Percentiles rank a stretch among this genome's conserved stretches.
phyloP scores from a whole-genome alignment of 208 protist species.

The Acanthamoeba sp. region DNA sequence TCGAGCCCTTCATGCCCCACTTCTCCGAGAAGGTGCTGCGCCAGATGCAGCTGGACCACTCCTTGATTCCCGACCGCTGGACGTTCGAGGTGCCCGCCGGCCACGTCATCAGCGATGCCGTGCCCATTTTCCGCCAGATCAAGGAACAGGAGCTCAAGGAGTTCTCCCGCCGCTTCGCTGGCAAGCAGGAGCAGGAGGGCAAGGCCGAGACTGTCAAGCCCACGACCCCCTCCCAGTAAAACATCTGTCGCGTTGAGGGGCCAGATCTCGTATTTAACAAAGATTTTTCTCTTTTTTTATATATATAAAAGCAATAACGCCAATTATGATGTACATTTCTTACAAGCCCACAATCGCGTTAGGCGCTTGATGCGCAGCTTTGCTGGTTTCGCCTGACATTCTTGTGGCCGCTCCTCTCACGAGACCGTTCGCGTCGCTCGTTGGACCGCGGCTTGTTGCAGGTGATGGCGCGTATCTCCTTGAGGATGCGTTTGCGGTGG shows the following conservation, averaged over 20 bases:
- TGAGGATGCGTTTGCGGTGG: slow-evolving; percentile 30
- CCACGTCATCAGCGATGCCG: slow-evolving; percentile 36
- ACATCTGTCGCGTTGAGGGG: too few relatives aligned
- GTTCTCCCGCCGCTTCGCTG: slow-evolving; percentile 40
- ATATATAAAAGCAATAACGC: too few relatives aligned
- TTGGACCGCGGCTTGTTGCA: background rate
- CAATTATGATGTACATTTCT: too few relatives aligned
- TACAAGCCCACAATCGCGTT: too few relatives aligned
- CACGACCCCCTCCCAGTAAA: background rate
- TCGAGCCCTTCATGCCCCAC: slow-evolving; percentile 70
- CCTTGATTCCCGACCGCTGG: slow-evolving; percentile 51
- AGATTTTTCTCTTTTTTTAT: too few relatives aligned
- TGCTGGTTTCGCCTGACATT: too few relatives aligned
- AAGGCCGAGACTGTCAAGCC: background rate
- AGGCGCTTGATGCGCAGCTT: too few relatives aligned
- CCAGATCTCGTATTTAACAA: too few relatives aligned
- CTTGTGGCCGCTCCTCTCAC: too few relatives aligned
- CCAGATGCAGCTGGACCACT: slow-evolving; percentile 42
- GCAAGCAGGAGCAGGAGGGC: slow-evolving; percentile 27
- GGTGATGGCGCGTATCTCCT: background rate
- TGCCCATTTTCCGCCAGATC: slow-evolving; percentile 67
- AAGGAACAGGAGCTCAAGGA: slow-evolving; percentile 46
- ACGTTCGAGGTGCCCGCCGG: slow-evolving; percentile 51
- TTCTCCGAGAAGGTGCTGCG: slow-evolving; percentile 73
- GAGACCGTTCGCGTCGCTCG: background rate